Evolutionary conservation across 2,329 filamentous ascomycete species (phyloP), one percentile per base, ranked within the genome.

Genomic region (Aspergillus texensis): DNA sequence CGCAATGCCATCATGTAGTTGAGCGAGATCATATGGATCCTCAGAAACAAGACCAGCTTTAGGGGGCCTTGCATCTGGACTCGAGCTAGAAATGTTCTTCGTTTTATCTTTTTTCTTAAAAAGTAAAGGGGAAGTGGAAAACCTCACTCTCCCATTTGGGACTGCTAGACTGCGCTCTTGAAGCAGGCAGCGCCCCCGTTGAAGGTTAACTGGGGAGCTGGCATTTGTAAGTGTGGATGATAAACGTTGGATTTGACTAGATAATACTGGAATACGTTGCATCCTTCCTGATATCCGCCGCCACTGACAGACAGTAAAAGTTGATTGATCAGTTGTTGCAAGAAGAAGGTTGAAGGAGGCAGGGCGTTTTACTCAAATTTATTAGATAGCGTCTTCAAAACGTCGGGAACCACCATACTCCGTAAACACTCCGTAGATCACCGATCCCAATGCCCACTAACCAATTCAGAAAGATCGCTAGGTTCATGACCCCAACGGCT

Each of bases 1-100:
- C 14, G 82, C 77, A 60, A 91, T 87, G 11, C 85, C 82, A 0
- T 79, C 71, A 65, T 89, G 82, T 3, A 91, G 79, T 11, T 78
- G 75, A 6, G 84, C 82, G 68, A 91, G 85, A 75, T 91, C 87
- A 71, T 83, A 86, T 1, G 88, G 85, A 71, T 91, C 86, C 61
- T 82, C 74, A 11, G 70, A 64, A n/a, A 70, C 52, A 55, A 70
- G 61, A 5, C 67, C 73, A 54, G 75, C 69, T 57, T 78, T 77
- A 55, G 78, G 75, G 61, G 62, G 26, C 64, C 45, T 75, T 54
- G 74, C 70, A 62, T 72, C 74, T 16, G 66, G 63, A 21, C 74
- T 70, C 24, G 77, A 68, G 43, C 74, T 70, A 24, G 79, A 74
- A 36, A 78, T 77, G 58, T 80, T 80, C 58, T 82, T 82, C 70